Conservation (phyloP, 2,329 filamentous ascomycete genomes). For the Aureobasidium sp. region DNA sequence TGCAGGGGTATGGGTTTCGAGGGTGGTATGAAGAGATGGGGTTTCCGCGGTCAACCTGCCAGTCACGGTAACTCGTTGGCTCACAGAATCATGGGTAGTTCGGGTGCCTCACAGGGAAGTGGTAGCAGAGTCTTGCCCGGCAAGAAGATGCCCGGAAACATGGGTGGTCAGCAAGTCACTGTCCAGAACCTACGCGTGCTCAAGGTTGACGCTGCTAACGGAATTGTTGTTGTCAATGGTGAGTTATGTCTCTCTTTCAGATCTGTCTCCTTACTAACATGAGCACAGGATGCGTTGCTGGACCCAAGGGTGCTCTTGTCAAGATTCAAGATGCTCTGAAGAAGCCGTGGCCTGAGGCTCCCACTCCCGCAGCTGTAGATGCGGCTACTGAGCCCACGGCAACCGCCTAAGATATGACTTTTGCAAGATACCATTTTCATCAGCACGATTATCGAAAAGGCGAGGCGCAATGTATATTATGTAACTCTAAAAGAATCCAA, state of each 20-base stretch:
- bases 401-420: background rate
- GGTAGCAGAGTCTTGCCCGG: slow-evolving; percentile 89
- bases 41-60: slow-evolving; percentile 79
- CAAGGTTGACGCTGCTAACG: slow-evolving; percentile 77
- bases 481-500: slow-evolving; percentile 8
- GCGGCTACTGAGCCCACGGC: slow-evolving; percentile 7
- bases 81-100: slow-evolving; percentile 85
- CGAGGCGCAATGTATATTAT: slow-evolving; percentile 10
- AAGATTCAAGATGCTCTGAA: slow-evolving; percentile 85
- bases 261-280: background rate
- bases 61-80: slow-evolving; percentile 94
- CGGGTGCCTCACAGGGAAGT: slow-evolving; percentile 81
- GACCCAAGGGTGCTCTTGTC: slow-evolving; percentile 79
- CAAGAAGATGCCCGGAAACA: slow-evolving; percentile 95
- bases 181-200: slow-evolving; percentile 86
- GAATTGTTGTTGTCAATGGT: slow-evolving; percentile 83
- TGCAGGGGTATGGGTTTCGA: slow-evolving; percentile 87
- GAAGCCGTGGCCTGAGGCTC: slow-evolving; percentile 61
- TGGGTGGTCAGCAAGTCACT: slow-evolving; percentile 84
- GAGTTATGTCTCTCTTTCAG: slow-evolving; percentile 18
- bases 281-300: slow-evolving; percentile 58
- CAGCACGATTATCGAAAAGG: background rate
- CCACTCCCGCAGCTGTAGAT: slow-evolving; percentile 12
- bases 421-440: slow-evolving; percentile 7
- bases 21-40: slow-evolving; percentile 96